phyloP scores from a whole-genome alignment of 768 basidiomycete genomes.

The Boletus coccyginus region DNA sequence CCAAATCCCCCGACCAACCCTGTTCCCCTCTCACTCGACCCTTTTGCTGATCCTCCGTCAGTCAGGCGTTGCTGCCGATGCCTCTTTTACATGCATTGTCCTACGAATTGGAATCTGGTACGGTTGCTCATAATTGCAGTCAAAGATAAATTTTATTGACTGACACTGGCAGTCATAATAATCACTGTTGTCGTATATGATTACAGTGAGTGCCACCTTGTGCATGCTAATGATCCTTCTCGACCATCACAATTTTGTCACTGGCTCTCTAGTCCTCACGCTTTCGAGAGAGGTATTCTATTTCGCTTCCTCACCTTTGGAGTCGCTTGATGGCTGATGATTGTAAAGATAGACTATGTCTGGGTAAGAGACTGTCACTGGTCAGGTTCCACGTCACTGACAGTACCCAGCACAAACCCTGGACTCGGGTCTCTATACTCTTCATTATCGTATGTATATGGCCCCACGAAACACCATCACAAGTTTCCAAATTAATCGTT shows the following conservation, averaged over 20 bases:
- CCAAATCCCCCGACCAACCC: no score
- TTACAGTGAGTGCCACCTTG: background rate
- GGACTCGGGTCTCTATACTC: constrained; percentile 11
- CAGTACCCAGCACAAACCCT: background rate
- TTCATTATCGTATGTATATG: constrained; percentile 10
- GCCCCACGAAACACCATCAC: no score
- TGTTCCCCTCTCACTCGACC: no score
- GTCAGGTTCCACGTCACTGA: background rate
- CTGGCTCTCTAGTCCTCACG: constrained; percentile 6
- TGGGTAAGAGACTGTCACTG: background rate
- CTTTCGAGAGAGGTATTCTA: constrained; percentile 4
- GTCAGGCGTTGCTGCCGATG: no score
- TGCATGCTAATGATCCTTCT: background rate
- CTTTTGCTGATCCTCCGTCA: no score
- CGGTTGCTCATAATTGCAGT: background rate
- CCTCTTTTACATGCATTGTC: background rate
- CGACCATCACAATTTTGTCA: background rate
- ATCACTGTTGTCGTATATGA: constrained; percentile 6
- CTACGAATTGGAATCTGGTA: background rate
- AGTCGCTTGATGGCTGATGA: background rate
- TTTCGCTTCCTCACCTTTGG: background rate
- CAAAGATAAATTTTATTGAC: background rate
- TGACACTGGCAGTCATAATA: background rate
- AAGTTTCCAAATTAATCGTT: background rate
- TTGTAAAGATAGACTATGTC: constrained; percentile 6